A percentile compares a stretch with the other conserved stretches of the same genome.
phyloP scores from a whole-genome alignment of 768 basidiomycete genomes.

The Tricholoma terreum region DNA sequence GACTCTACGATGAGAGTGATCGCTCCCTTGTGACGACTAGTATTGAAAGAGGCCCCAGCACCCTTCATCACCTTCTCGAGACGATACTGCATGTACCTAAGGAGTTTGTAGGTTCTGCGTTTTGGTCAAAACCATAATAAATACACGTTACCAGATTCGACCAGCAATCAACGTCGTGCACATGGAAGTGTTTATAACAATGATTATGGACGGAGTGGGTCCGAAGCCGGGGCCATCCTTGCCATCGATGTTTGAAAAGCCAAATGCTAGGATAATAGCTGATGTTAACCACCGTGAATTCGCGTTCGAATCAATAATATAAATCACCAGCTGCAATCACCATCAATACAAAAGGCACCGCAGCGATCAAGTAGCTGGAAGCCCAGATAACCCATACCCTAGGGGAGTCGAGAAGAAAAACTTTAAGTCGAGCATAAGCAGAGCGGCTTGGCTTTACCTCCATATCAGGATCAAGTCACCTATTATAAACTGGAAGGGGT shows the following conservation, averaged over 20 bases:
- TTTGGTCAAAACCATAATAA: background rate
- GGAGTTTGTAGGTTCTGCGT: background rate
- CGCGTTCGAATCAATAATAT: too few relatives aligned
- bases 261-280: slow-evolving; percentile 1
- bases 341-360: slow-evolving; percentile 8
- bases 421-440: background rate
- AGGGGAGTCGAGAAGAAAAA: too few relatives aligned
- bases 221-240: slow-evolving; percentile 7
- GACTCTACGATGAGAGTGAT: slow-evolving; percentile 13
- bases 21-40: background rate
- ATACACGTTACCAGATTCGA: slow-evolving; percentile 9
- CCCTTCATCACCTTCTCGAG: background rate
- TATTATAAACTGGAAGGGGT: slow-evolving; percentile 9
- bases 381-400: slow-evolving; percentile 17
- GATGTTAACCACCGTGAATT: too few relatives aligned
- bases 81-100: slow-evolving; percentile 11
- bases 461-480: slow-evolving; percentile 14
- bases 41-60: background rate
- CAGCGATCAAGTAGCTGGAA: slow-evolving; percentile 8
- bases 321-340: slow-evolving; percentile 3
- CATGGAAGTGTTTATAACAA: slow-evolving; percentile 12
- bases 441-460: slow-evolving; percentile 6
- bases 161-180: slow-evolving; percentile 14
- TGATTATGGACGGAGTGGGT: slow-evolving; percentile 3
- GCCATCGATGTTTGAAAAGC: slow-evolving; percentile 1